Evolutionary conservation across 2,329 filamentous ascomycete genomes (phyloP).

Genomic region (Capronia americana): DNA sequence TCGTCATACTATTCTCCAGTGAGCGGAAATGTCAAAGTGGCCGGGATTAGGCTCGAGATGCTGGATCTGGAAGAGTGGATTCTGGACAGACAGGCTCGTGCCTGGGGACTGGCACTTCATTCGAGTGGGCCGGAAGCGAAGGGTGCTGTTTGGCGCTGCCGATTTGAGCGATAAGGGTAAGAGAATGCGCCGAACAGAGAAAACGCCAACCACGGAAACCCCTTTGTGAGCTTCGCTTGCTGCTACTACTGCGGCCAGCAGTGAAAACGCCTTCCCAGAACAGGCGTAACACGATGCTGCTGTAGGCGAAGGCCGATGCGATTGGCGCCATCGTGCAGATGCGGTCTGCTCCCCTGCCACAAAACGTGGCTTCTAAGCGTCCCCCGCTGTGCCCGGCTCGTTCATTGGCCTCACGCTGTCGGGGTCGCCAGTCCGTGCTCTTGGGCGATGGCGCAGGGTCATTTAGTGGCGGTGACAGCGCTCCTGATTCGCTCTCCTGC

Average conservation of each 20-base stretch:
- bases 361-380: conserved; percentile 30
- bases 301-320: conserved; percentile 35
- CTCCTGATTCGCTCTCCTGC: conserved; percentile 17
- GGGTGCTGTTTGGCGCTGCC: conserved; percentile 10
- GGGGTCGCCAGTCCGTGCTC: conserved; percentile 22
- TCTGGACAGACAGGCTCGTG: conserved; percentile 7
- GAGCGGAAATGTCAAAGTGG: conserved; percentile 1
- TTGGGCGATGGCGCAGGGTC: conserved; percentile 26
- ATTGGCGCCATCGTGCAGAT: conserved; percentile 38
- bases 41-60: conserved; percentile 34
- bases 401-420: conserved; percentile 22
- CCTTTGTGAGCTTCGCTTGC: neutral
- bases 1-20: neutral
- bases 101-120: conserved; percentile 7
- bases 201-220: neutral
- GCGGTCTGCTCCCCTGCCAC: conserved; percentile 27
- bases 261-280: conserved; percentile 13
- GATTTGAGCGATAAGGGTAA: conserved; percentile 15
- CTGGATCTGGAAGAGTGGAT: conserved; percentile 30
- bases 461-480: conserved; percentile 2
- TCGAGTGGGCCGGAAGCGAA: conserved; percentile 6
- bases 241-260: conserved; percentile 1
- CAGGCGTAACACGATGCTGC: conserved; percentile 16
- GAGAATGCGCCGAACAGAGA: neutral
- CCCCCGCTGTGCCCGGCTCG: neutral